Base-by-base conservation (phyloP, 2,329 filamentous ascomycete genomes). In the Cryphonectria japonica region DNA sequence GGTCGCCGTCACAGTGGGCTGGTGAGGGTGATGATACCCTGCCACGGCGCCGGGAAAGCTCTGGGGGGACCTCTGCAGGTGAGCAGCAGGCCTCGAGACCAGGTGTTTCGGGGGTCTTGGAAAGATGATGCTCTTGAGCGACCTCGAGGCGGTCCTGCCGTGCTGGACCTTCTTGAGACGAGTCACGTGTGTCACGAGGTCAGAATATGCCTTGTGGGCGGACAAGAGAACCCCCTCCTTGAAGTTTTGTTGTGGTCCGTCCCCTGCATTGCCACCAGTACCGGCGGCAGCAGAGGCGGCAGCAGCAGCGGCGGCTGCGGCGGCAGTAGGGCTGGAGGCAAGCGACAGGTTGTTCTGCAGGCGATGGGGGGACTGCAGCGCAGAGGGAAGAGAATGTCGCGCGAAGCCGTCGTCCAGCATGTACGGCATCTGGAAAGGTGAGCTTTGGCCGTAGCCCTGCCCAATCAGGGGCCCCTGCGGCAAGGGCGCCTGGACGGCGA, bases 181-280 rank as follows among this genome's bases (percentile, higher is more conserved):
- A 72, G 92, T 89, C 8, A 93, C 83, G 74, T 88, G 89, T 13
- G 88, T 82, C 3, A 95, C 82, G 9, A 95, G 85, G 73, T 93
- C 90, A 64, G 92, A 84, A 79, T 95, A 95, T 43, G 91, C 87
- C 74, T 86, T 85, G 78, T 94, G 91, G n/a, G 92, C 92, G 81
- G 89, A 90, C 19, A 87, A 83, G 34, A 94, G 81, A 2, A 88
- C 88, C 73, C 89, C 91, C 74, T 94, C 92, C 74, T 89, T 91
- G 77, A 93, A 93, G 11, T 77, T 68, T 22, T 80, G 79, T 3
- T 80, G 76, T 22, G 78, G 72, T 26, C 68, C 71, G 8, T 79
- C 79, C 67, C 72, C 74, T 73, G 68, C 26, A n/a, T 9, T 50
- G 46, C 46, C 46, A n/a, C 19, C 46, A n/a, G 46, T 22, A n/a